A percentile compares a stretch with the other conserved stretches of the same genome.
phyloP scores from a whole-genome alignment of 208 protist species.

The Acanthamoeba quina region DNA sequence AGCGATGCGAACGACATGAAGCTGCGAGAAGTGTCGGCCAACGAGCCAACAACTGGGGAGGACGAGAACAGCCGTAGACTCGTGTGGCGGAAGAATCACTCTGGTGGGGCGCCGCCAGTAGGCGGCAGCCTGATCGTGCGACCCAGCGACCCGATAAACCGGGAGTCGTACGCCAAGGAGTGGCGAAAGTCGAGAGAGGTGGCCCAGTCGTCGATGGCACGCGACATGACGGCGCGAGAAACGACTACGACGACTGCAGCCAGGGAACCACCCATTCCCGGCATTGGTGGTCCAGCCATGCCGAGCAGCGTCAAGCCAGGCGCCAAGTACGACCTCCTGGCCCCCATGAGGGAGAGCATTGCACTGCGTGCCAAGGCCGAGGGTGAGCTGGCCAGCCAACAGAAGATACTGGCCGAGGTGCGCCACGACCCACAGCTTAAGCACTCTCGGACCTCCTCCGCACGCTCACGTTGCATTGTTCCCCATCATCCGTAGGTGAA shows the following conservation, averaged over 20 bases:
- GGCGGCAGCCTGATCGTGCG: conserved; percentile 34
- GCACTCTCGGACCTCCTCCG: background rate
- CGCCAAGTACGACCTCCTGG: background rate
- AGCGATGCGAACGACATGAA: background rate
- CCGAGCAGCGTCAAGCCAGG: background rate
- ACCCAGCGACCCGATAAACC: background rate
- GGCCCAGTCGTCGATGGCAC: background rate
- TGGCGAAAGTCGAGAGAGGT: background rate
- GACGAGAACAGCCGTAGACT: background rate
- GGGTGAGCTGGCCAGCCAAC: background rate
- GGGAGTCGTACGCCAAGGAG: background rate
- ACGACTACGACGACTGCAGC: background rate
- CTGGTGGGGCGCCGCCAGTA: background rate
- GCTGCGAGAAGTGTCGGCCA: background rate
- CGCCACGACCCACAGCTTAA: background rate
- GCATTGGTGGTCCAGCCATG: conserved; percentile 3
- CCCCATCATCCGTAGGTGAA: background rate
- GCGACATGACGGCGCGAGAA: background rate
- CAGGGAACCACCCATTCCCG: background rate
- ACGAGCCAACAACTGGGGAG: background rate
- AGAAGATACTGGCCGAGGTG: background rate
- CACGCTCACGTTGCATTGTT: background rate
- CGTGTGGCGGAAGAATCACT: background rate
- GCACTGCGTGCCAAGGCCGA: conserved; percentile 13
- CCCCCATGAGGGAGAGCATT: conserved; percentile 4